These are phyloP conservation scores for Fonsecaea nubica DNA, from an alignment of 2,329 filamentous ascomycete species.

Conservation along the genomic window DNA sequence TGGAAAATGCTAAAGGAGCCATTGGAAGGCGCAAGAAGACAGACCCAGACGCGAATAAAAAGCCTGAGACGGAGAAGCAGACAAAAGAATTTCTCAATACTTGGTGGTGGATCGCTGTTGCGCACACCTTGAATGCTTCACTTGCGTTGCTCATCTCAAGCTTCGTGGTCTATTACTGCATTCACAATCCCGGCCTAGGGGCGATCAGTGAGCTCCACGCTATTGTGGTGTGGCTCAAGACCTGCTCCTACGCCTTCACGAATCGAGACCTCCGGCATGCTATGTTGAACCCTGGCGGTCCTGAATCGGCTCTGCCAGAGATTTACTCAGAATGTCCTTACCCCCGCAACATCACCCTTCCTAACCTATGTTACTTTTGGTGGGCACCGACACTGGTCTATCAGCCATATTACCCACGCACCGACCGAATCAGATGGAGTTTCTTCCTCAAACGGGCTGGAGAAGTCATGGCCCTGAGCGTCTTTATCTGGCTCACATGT, in stretches of 20 bases:
- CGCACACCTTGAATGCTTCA: constrained; percentile 83
- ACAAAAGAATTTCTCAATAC: constrained; percentile 70
- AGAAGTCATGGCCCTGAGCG: constrained; percentile 77
- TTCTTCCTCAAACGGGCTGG: constrained; percentile 84
- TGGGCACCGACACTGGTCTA: constrained; percentile 96
- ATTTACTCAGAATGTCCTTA: constrained; percentile 86
- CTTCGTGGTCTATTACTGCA: constrained; percentile 84
- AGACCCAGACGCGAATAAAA: constrained; percentile 61
- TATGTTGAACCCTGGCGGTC: constrained; percentile 77
- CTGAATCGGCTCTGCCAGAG: constrained; percentile 73
- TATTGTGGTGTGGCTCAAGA: constrained; percentile 95
- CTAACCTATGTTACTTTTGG: constrained; percentile 94
- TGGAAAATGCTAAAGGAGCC: constrained; percentile 74
- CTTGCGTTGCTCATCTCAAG: constrained; percentile 81
- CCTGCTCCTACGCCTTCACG: constrained; percentile 92
- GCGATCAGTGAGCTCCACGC: constrained; percentile 90
- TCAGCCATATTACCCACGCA: constrained; percentile 93
- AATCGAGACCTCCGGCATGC: constrained; percentile 94
- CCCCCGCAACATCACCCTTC: constrained; percentile 85
- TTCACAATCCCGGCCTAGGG: constrained; percentile 92
- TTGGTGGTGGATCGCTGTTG: constrained; percentile 80
- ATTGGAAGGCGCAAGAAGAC: constrained; percentile 61
- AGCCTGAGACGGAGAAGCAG: constrained; percentile 65
- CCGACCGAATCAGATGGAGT: constrained; percentile 78
- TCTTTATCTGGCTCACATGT: constrained; percentile 93